These are phyloP conservation scores for Misopates orontium DNA, from an alignment of 257 asterid genomes.

Conservation along the genomic window DNA sequence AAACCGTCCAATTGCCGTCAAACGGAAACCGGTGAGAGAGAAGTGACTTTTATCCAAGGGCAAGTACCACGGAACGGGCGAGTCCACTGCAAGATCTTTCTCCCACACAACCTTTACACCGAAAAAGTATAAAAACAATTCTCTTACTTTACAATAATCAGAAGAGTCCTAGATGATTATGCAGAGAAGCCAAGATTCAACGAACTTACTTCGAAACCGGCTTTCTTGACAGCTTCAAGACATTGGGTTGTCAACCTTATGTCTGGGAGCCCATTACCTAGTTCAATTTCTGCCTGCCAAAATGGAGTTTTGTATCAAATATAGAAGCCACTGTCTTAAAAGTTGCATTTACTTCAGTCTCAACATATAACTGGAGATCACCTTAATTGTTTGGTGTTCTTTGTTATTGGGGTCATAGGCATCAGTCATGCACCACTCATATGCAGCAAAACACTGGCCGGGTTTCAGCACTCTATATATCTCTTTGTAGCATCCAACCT, in stretches of 20 bases:
- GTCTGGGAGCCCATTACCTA: slow-evolving; percentile 93
- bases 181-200: slow-evolving; percentile 7
- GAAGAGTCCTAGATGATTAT: background rate
- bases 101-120: slow-evolving; percentile 72
- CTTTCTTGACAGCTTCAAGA: slow-evolving; percentile 73
- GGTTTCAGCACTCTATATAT: slow-evolving; percentile 89
- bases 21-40: slow-evolving; percentile 85
- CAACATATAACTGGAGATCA: slow-evolving; percentile 22
- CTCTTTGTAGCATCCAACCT: slow-evolving; percentile 98
- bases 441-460: slow-evolving; percentile 96
- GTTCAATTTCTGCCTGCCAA: slow-evolving; percentile 85
- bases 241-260: slow-evolving; percentile 68
- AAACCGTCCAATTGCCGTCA: slow-evolving; percentile 81
- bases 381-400: slow-evolving; percentile 93
- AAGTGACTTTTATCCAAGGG: slow-evolving; percentile 84
- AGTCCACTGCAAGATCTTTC: slow-evolving; percentile 86
- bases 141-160: background rate
- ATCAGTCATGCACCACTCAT: slow-evolving; percentile 99
- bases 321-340: too few species aligned
- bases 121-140: background rate
- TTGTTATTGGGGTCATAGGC: slow-evolving; percentile 64
- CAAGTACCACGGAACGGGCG: slow-evolving; percentile 92
- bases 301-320: slow-evolving; percentile 18
- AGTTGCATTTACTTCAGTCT: too few species aligned
- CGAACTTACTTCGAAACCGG: slow-evolving; percentile 86